Evolutionary conservation across 495 filamentous ascomycete genomes (phyloP), one percentile per base, ranked within the genome.

Genomic region (Annulohypoxylon bovei): DNA sequence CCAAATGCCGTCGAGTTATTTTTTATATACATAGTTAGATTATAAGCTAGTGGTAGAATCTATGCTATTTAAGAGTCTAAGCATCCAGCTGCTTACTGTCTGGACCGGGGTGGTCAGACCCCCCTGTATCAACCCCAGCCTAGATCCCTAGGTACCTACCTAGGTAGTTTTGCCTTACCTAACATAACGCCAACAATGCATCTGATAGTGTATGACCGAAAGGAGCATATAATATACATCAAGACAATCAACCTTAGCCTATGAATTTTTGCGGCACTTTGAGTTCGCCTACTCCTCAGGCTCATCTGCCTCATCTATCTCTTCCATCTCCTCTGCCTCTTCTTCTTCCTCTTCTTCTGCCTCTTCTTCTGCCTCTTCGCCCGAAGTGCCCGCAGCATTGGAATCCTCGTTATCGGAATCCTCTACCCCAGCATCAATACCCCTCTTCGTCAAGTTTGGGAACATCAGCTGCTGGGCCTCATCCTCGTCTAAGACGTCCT

Each of bases 401-500:
- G 72, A 71, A 8, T 46, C 73, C 9, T 59, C 75, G 25, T 62
- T 75, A 8, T 66, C 75, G 0, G 63, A 71, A 25, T 73, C 68
- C 14, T 55, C 77, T 14, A 71, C 74, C 18, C 61, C 71, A 5
- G 62, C 70, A 25, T 78, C 75, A 37, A 76, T 74, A n/a, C 77
- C 80, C 60, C 76, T 77, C 16, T 80, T 52, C 3, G 35, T 57
- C 8, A 84, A 61, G 54, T 82, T 82, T 0, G 81, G 82, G 54
- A 85, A 85, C 75, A 85, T 75, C 35, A 84, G 52, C 25, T 78
- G 75, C 27, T 81, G 74, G 6, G 81, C 80, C 50, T 79, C 75
- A 16, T 84, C 79, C 46, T 84, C 79, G 55, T 86, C 83, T 22
- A 78, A 28, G 32, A 83, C 81, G 50, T 81, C 82, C 12, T 87